These are phyloP conservation scores for Mycena amicta DNA, from an alignment of 768 basidiomycete genomes.

Conservation along the genomic window DNA sequence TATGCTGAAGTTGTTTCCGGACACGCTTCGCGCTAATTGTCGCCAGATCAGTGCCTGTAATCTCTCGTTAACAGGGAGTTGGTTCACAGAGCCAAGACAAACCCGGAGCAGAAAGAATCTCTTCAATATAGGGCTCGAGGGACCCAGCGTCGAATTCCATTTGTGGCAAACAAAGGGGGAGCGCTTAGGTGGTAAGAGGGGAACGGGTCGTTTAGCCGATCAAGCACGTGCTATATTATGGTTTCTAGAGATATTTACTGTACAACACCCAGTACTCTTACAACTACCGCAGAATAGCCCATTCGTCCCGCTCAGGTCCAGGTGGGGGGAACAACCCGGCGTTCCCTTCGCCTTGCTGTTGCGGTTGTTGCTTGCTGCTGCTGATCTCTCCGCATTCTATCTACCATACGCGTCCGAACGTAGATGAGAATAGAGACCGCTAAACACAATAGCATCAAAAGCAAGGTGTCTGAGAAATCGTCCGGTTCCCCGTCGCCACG, in stretches of 20 bases:
- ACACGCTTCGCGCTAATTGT: constrained; percentile 90
- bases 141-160: constrained; percentile 58
- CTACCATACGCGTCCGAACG: constrained; percentile 76
- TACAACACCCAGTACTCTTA: neutral
- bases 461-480: constrained; percentile 79
- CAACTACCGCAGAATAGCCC: constrained; percentile 58
- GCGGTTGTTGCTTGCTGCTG: too few species aligned
- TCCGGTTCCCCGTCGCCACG: constrained; percentile 67
- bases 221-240: neutral
- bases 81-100: neutral
- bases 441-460: constrained; percentile 73
- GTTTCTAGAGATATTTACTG: neutral
- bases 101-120: constrained; percentile 70
- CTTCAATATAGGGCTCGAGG: constrained; percentile 63
- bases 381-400: constrained; percentile 69
- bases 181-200: too few species aligned
- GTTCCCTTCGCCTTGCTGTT: constrained; percentile 47
- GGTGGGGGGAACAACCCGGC: constrained; percentile 54
- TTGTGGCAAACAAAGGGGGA: too few species aligned
- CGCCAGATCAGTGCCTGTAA: constrained; percentile 62
- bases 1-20: constrained; percentile 66
- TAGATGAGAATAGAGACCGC: constrained; percentile 77
- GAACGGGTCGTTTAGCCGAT: too few species aligned
- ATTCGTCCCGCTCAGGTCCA: constrained; percentile 65
- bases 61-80: neutral